Evolutionary conservation across 176 grass and related monocot genomes (phyloP), one percentile per base, ranked within the genome.

Genomic region (Phyllostachys edulis): DNA sequence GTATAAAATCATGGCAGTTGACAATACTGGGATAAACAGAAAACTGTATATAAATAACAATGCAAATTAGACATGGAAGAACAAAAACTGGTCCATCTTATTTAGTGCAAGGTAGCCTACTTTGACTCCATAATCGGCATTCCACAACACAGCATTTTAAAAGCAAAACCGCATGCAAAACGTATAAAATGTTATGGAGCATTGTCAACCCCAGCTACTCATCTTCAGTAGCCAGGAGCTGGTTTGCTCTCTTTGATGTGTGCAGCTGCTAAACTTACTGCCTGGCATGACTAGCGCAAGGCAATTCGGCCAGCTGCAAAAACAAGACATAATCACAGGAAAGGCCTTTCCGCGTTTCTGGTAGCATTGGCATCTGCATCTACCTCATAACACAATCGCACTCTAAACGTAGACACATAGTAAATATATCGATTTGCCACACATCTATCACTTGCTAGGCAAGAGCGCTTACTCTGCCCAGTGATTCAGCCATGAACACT

Each of bases 281-380:
- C 69, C 20, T 75, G 1, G 49, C 70, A 46, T 67, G 7, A 49
- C 78, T 87, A 59, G 17, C 0, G 38, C 18, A 14, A 81, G 85
- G 85, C 60, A 73, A 73, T 61, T 87, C 85, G 69, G 60, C 85
- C 77, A 87, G 85, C 69, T 87, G 78, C 77, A 87, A 23, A 15
- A 5, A 45, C 17, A n/a, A 16, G 12, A 12, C 17, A 23, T 2
- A 63, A 9, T 37, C 26, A 7, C 14, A 70, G 36, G 6, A 6
- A 42, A 71, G 9, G 5, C 5, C 0, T 1, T 86, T 17, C 2
- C 63, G 9, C 0, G 8, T 18, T 14, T 0, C 3, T 10, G 23
- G 17, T 38, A 21, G 16, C 21, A 66, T 18, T n/a, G 7, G 7
- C 45, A 10, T 23, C 21, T 10, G 55, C 55, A 10, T 9, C 21